These are phyloP conservation scores for Psilocybe sp. DNA, from an alignment of 768 basidiomycete genomes.

Conservation along the genomic window DNA sequence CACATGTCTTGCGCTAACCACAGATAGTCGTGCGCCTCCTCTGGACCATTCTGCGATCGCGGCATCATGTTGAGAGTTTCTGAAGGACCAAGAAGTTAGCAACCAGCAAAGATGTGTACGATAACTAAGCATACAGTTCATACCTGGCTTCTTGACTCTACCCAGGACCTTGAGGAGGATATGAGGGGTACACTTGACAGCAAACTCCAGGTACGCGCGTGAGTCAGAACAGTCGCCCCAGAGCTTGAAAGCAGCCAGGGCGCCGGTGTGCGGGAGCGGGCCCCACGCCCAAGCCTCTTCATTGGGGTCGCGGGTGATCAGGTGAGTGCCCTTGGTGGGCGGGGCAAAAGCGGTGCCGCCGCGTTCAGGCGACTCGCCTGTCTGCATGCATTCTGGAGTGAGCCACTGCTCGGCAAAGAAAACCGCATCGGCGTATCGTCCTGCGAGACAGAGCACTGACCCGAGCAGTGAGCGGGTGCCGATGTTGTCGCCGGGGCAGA, in stretches of 20 bases:
- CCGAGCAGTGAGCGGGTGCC: constrained; percentile 35
- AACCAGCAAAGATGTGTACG: not conserved
- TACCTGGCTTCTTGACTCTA: constrained; percentile 32
- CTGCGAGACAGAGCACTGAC: constrained; percentile 31
- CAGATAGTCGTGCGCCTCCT: constrained; percentile 45
- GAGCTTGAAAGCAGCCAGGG: constrained; percentile 38
- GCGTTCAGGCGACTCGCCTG: constrained; percentile 12
- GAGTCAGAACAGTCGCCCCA: constrained; percentile 37
- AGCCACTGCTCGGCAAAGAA: constrained; percentile 35
- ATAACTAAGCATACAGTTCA: constrained; percentile 9
- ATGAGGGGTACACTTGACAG: constrained; percentile 28
- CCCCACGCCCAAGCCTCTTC: constrained; percentile 7
- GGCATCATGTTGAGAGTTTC: constrained; percentile 26
- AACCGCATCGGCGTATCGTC: constrained; percentile 35
- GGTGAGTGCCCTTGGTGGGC: constrained; percentile 13
- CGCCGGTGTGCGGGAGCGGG: constrained; percentile 34
- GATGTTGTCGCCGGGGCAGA: constrained; percentile 41
- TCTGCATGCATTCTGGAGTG: constrained; percentile 1
- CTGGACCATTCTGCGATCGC: constrained; percentile 31
- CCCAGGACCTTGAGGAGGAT: constrained; percentile 39
- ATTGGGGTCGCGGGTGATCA: constrained; percentile 5
- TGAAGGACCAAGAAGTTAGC: constrained; percentile 6
- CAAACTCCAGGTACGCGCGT: constrained; percentile 36
- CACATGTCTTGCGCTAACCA: constrained; percentile 43
- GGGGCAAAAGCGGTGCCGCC: constrained; percentile 29